These are phyloP conservation scores for Lotus japonicus DNA, from an alignment of 306 rosid genomes.

Conservation along the genomic window DNA sequence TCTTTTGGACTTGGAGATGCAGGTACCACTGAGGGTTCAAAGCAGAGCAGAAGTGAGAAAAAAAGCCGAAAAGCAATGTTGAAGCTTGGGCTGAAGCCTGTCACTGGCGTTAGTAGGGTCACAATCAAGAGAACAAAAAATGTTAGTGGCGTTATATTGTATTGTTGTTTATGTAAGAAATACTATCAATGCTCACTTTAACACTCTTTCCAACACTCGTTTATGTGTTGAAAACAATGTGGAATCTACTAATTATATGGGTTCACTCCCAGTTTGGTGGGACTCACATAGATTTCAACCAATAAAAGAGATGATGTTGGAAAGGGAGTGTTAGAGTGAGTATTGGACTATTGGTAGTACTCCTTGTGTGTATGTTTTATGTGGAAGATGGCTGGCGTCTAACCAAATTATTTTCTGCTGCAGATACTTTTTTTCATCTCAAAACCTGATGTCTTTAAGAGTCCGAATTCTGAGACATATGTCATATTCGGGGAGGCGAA, in stretches of 20 bases:
- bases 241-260: no score
- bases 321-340: no score
- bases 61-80: conserved; percentile 96
- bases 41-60: conserved; percentile 98
- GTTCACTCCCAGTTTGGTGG: no score
- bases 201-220: no score
- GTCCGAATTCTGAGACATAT: conserved; percentile 79
- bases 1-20: conserved; percentile 19
- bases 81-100: conserved; percentile 89
- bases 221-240: no score
- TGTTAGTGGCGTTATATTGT: conserved; percentile 29
- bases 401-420: conserved; percentile 5
- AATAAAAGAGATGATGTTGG: no score
- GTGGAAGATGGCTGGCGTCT: background rate
- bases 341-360: no score
- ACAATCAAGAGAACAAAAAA: conserved; percentile 87
- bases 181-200: no score
- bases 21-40: conserved; percentile 68
- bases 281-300: no score
- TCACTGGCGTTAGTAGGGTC: conserved; percentile 83
- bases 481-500: conserved; percentile 84
- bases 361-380: background rate
- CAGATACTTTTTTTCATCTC: conserved; percentile 82
- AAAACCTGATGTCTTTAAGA: conserved; percentile 89
- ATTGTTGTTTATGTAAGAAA: no score